Evolutionary conservation across 768 basidiomycete genomes (phyloP).

Genomic region (Tubosaeta sp.): DNA sequence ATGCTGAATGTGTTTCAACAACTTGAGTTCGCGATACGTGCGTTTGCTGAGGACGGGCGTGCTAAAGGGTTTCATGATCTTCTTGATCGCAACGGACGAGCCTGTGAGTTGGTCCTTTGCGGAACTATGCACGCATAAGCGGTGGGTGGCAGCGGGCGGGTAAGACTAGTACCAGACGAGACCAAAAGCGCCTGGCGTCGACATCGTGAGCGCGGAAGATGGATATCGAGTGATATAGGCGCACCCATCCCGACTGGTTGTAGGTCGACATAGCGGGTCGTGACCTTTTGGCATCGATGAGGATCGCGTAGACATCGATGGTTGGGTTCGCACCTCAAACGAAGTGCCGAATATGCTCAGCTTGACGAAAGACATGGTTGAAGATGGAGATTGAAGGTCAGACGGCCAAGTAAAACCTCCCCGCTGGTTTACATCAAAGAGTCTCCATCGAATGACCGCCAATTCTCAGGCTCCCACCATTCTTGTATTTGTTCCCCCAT

Average conservation of each 20-base stretch:
- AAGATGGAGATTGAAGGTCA: constrained; percentile 7
- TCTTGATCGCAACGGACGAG: constrained; percentile 96
- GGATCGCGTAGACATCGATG: constrained; percentile 18
- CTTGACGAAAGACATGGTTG: constrained; percentile 88
- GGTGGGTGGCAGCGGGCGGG: not conserved
- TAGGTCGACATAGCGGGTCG: constrained; percentile 97
- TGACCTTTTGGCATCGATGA: constrained; percentile 56
- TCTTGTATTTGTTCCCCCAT: constrained; percentile 25
- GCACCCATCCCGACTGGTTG: constrained; percentile 99
- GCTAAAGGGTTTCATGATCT: constrained; percentile 99
- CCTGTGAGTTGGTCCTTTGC: constrained; percentile 94
- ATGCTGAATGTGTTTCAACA: constrained; percentile 97
- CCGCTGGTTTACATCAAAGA: constrained; percentile 4
- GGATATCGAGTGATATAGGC: constrained; percentile 26
- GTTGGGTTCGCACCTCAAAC: constrained; percentile 66
- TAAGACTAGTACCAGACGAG: constrained; percentile 77
- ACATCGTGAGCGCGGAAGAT: constrained; percentile 16
- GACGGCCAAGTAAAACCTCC: constrained; percentile 18
- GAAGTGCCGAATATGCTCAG: constrained; percentile 98
- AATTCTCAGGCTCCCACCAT: constrained; percentile 12
- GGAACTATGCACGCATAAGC: constrained; percentile 50
- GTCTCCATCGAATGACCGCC: not conserved
- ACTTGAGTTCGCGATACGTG: constrained; percentile 96
- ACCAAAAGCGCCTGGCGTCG: constrained; percentile 75
- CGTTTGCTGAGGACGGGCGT: constrained; percentile 98